phyloP scores from a whole-genome alignment of 768 basidiomycete genomes.

The Amanita inopinata region DNA sequence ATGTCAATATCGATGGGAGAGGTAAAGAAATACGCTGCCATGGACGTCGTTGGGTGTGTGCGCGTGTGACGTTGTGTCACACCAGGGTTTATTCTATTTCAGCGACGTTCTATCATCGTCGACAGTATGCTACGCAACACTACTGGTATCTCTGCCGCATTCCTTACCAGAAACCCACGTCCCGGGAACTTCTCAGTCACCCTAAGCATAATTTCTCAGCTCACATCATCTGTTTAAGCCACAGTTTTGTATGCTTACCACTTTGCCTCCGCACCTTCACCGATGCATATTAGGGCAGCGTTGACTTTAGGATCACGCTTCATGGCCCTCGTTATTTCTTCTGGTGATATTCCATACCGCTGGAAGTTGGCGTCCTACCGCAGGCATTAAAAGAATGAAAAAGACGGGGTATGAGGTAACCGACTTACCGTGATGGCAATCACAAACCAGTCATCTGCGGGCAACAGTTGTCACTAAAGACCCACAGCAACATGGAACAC shows the following conservation, averaged over 20 bases:
- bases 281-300: slow-evolving; percentile 59
- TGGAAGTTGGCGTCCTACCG: slow-evolving; percentile 54
- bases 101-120: slow-evolving; percentile 39
- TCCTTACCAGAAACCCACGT: slow-evolving; percentile 46
- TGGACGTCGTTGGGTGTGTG: slow-evolving; percentile 18
- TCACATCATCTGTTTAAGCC: background rate
- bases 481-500: background rate
- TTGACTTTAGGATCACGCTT: slow-evolving; percentile 53
- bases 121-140: slow-evolving; percentile 54
- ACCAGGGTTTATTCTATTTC: background rate
- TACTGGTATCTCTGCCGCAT: slow-evolving; percentile 55
- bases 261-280: slow-evolving; percentile 54
- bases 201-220: slow-evolving; percentile 24
- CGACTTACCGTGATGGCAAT: slow-evolving; percentile 47
- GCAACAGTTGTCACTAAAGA: background rate
- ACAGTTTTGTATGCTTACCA: slow-evolving; percentile 30
- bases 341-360: slow-evolving; percentile 50
- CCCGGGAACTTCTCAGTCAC: slow-evolving; percentile 53
- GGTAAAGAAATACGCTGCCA: slow-evolving; percentile 90
- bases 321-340: slow-evolving; percentile 49
- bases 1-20: slow-evolving; percentile 89
- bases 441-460: slow-evolving; percentile 58
- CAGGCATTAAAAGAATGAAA: background rate
- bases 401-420: background rate
- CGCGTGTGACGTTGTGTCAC: background rate